Evolutionary conservation across 2,329 filamentous ascomycete species (phyloP), one percentile per base, ranked within the genome.

Genomic region (Calonectria pseudoreteaudii): DNA sequence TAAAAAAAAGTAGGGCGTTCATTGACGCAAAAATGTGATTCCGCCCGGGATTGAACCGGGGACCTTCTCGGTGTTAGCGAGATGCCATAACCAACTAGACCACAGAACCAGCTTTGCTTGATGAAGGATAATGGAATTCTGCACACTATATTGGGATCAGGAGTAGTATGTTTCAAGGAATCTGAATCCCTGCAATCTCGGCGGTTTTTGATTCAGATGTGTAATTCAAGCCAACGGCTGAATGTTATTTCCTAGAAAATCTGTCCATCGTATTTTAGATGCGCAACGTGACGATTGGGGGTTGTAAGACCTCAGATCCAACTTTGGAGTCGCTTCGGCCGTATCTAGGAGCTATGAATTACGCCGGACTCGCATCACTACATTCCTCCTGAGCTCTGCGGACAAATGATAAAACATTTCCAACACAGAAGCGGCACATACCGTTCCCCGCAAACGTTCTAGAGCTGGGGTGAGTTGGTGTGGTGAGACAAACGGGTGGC

Each of bases 11-110:
- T n/a, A n/a, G n/a, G n/a, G n/a, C n/a, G n/a, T n/a, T n/a, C n/a
- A n/a, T n/a, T n/a, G n/a, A n/a, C n/a, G n/a, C 56, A 62, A 62
- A 62, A 62, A 62, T 41, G 56, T 62, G 56, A 62, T 62, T 62
- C 36, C 56, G 56, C 56, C 56, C 56, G 56, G 56, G 56, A 62
- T 62, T 62, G 56, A 62, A 62, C 56, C 56, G 56, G 56, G 56
- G 56, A 62, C 56, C 56, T 62, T 62, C 56, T 62, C 56, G 56
- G 56, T 62, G 56, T 62, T 62, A 62, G 20, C 56, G 56, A 62
- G 56, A 62, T 62, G 56, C 56, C 56, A 62, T 62, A 62, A 62
- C 56, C 56, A 62, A 62, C 56, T 62, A 62, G 56, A 62, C 56
- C 56, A 62, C 56, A 41, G 36, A 62, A 62, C 56, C 56, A 1